Percentiles rank a stretch among this genome's conserved stretches.
Conservation (phyloP, 2,329 filamentous ascomycete genomes). For the Epichloe brachyelytri region DNA sequence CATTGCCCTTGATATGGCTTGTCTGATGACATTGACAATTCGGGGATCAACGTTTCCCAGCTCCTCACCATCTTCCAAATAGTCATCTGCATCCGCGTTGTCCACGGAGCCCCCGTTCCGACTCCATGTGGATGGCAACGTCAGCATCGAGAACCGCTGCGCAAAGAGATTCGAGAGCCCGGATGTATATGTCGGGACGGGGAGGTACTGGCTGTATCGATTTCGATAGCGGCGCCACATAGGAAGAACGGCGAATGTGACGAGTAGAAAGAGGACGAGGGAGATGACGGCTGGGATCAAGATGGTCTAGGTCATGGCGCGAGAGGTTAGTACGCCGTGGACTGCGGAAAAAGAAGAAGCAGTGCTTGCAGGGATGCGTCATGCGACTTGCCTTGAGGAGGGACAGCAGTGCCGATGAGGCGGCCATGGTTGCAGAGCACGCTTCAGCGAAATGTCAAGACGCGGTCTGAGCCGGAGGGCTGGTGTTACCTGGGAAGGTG, state of each 20-base stretch:
- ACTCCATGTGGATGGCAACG: conserved; percentile 35
- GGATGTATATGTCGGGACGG: conserved; percentile 45
- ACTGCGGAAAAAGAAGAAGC: neutral
- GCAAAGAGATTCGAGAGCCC: conserved; percentile 38
- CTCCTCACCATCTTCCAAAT: conserved; percentile 49
- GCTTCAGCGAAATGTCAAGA: neutral
- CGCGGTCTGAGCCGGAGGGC: neutral
- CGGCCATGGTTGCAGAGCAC: neutral
- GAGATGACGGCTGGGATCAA: conserved; percentile 60
- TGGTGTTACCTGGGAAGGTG: neutral
- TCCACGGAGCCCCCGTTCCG: conserved; percentile 24
- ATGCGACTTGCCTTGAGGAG: conserved; percentile 22
- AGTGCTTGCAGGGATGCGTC: neutral
- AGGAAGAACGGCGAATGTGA: conserved; percentile 53
- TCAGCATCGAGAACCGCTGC: conserved; percentile 16
- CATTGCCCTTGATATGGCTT: conserved; percentile 24
- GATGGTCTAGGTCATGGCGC: conserved; percentile 42
- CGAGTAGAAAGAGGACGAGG: conserved; percentile 51
- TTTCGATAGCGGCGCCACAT: conserved; percentile 56
- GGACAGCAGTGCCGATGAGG: conserved; percentile 10
- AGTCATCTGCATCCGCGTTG: conserved; percentile 33
- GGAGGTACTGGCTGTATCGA: conserved; percentile 63
- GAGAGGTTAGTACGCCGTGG: conserved; percentile 2
- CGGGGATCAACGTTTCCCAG: conserved; percentile 45
- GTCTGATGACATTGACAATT: conserved; percentile 26